Evolutionary conservation across 2,329 filamentous ascomycete species (phyloP), one percentile per base, ranked within the genome.

Genomic region (Aspergillus brunneoviolaceus): DNA sequence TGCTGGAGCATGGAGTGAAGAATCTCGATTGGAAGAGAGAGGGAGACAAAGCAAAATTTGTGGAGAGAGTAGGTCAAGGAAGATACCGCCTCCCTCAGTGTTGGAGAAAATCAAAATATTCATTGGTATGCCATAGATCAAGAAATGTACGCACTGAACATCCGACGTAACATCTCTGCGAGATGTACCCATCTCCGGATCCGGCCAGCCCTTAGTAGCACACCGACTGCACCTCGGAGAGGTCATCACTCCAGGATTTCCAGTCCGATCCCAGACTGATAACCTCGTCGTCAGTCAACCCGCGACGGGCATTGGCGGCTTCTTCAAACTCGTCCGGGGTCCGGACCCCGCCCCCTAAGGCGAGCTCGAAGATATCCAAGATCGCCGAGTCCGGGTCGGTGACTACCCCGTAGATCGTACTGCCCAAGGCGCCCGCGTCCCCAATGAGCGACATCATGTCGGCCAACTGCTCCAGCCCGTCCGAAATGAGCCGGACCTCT

Each of bases 361-460:
- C 51, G 35, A 54, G n/a, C 23, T 47, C 23, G 14, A 47, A 45
- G 6, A 54, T 29, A 45, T 53, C 51, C 23, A 54, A 7, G 14
- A 45, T 54, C 9, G 51, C 51, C 14, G 51, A 54, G 42, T 54
- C 35, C 31, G 35, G 51, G 23, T 54, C 51, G 12, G 51, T 54
- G 51, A 39, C 51, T 7, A 54, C 51, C 5, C 51, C 51, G 35
- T 54, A 54, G 16, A 54, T 54, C 0, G 51, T 54, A 29, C 51
- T 54, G 9, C 51, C 51, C 21, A 54, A 16, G 5, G 51, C 35
- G 35, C 51, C 35, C 9, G 23, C 51, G 27, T 54, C 51, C n/a
- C 51, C 51, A 12, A 54, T 31, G 21, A 54, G 51, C 51, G 51
- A 54, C 35, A 54, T 54, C 51, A 54, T 54, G 25, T 54, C 35